Base-by-base conservation (phyloP, 768 basidiomycete genomes). In the Heimioporus sp. region DNA sequence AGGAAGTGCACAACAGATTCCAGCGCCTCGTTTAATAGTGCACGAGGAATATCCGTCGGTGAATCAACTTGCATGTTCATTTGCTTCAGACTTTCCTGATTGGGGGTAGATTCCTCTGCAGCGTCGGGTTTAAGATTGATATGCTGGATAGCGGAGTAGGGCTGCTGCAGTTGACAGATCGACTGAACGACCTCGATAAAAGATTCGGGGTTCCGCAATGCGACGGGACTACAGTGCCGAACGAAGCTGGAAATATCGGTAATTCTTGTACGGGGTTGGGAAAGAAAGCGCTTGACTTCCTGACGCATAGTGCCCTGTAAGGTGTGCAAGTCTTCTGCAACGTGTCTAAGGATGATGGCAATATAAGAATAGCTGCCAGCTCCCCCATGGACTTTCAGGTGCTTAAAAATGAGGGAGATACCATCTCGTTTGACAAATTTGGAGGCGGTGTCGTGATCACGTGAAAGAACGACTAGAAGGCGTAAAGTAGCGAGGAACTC, bases 331-430 rank as follows among this genome's bases (percentile, higher is more conserved):
- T 94, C 91, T 70, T 99, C 97, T 44, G 95, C 82, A 47, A 92
- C 72, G 64, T 99, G 97, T 8, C 97, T 87, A n/a, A 98, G 75
- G 54, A 98, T 88, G 61, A 87, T 89, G 38, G 86, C 84, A 48
- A 93, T 80, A 66, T 93, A 92, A 0, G 89, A 84, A 42, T 92
- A 91, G 56, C 85, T 87, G 17, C 87, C 85, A 28, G 76, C 68
- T 15, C 85, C 77, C 0, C 83, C 73, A 5, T 77, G 72, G 16
- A 75, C 71, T 57, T 81, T 81, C 58, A 94, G 75, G 30, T 85
- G 81, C 48, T 78, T 76, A 71, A 96, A 85, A 17, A 97, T 73
- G 17, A 76, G 65, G 0, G 68, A 53, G 13, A 93, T 69, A 1
- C 89, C 92, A 46, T 83, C 80, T 12, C 75, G 74, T 46, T 82